Conservation (phyloP, 1,139 yeast species). For the Suhomyces atakaporum region DNA sequence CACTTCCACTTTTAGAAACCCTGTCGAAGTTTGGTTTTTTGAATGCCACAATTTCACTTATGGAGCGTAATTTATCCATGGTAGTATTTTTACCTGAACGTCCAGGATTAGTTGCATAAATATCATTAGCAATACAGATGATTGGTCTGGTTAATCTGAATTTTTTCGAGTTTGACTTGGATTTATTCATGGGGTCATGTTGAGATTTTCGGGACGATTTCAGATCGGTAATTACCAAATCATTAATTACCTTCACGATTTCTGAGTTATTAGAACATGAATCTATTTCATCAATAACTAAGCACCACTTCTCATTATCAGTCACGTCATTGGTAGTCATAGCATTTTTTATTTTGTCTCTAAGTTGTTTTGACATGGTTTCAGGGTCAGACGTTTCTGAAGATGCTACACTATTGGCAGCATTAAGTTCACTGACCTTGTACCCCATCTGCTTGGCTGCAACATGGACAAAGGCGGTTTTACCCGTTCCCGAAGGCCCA, state of each 20-base stretch:
- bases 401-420: slow-evolving; percentile 59
- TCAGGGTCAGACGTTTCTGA: slow-evolving; percentile 38
- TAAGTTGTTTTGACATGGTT: slow-evolving; percentile 35
- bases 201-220: slow-evolving; percentile 41
- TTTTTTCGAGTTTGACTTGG: slow-evolving; percentile 25
- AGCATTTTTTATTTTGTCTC: slow-evolving; percentile 64
- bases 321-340: slow-evolving; percentile 64
- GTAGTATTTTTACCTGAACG: slow-evolving; percentile 31
- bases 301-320: slow-evolving; percentile 64
- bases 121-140: slow-evolving; percentile 88
- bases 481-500: slow-evolving; percentile 97
- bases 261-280: slow-evolving; percentile 80
- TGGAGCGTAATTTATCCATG: slow-evolving; percentile 70
- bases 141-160: slow-evolving; percentile 73
- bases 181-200: slow-evolving; percentile 14
- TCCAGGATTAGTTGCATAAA: slow-evolving; percentile 54
- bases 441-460: slow-evolving; percentile 84
- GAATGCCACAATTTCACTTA: slow-evolving; percentile 71
- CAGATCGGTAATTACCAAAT: slow-evolving; percentile 61
- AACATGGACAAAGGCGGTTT: slow-evolving; percentile 85
- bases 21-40: slow-evolving; percentile 55
- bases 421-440: slow-evolving; percentile 81
- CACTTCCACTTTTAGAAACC: slow-evolving; percentile 38
- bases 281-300: slow-evolving; percentile 88
- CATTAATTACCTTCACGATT: slow-evolving; percentile 67